Conservation (phyloP, 2,329 filamentous ascomycete genomes). For the Onygenales sp. region DNA sequence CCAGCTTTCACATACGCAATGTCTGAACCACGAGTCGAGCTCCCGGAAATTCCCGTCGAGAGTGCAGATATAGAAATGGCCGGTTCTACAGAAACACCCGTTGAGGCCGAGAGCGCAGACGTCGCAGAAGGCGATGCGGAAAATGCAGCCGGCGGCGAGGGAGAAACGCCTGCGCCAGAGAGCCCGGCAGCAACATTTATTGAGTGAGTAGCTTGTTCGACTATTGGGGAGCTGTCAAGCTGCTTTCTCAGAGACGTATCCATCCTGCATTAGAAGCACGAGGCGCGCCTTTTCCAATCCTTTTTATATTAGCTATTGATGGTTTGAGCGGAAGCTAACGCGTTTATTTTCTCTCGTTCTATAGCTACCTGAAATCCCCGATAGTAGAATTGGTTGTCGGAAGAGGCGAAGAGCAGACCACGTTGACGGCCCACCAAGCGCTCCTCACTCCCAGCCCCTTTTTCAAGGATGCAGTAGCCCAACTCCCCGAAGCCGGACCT, state of each 20-base stretch:
- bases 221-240: too few relatives aligned
- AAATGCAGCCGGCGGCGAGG: background rate
- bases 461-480: slow-evolving; percentile 55
- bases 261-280: background rate
- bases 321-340: background rate
- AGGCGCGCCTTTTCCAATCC: background rate
- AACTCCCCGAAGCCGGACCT: slow-evolving; percentile 52
- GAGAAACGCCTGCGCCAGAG: background rate
- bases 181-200: slow-evolving; percentile 4
- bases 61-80: slow-evolving; percentile 20
- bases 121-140: background rate
- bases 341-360: background rate
- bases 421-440: slow-evolving; percentile 69
- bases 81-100: slow-evolving; percentile 8
- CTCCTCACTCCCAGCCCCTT: slow-evolving; percentile 66
- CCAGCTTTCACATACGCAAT: background rate
- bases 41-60: slow-evolving; percentile 4
- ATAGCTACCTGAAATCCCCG: slow-evolving; percentile 55
- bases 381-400: slow-evolving; percentile 61
- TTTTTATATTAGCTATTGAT: background rate
- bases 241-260: background rate
- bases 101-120: background rate
- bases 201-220: slow-evolving; percentile 3
- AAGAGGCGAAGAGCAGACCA: slow-evolving; percentile 47
- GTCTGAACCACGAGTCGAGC: slow-evolving; percentile 9